These are phyloP conservation scores for Colletotrichum sidae DNA, from an alignment of 2,329 filamentous ascomycete genomes.

Conservation along the genomic window DNA sequence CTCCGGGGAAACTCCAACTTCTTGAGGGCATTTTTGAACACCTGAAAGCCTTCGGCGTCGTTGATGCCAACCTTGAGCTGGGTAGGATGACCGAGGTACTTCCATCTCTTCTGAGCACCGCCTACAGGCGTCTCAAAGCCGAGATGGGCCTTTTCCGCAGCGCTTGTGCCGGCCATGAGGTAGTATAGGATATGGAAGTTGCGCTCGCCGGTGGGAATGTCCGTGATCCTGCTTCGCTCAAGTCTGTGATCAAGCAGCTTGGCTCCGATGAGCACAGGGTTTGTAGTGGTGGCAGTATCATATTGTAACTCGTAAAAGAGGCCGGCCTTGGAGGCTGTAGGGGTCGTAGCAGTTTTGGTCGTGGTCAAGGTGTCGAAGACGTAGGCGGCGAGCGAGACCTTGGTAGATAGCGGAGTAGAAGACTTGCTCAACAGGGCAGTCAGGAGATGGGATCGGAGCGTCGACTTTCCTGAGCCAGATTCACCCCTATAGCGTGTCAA, in stretches of 20 bases:
- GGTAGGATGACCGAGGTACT: constrained; percentile 94
- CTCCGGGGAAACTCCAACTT: constrained; percentile 94
- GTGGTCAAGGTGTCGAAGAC: constrained; percentile 97
- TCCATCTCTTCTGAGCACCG: constrained; percentile 82
- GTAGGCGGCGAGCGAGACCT: constrained; percentile 92
- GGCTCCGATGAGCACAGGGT: constrained; percentile 89
- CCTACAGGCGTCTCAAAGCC: constrained; percentile 65
- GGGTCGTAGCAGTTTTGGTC: constrained; percentile 95
- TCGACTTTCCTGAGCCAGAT: constrained; percentile 96
- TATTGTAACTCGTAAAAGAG: constrained; percentile 98
- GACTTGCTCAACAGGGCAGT: constrained; percentile 89
- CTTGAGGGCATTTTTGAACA: constrained; percentile 95
- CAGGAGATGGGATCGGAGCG: constrained; percentile 88
- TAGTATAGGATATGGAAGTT: constrained; percentile 98
- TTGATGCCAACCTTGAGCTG: constrained; percentile 98
- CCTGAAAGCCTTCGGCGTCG: constrained; percentile 92
- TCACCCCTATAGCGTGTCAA: constrained; percentile 74
- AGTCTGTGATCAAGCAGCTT: constrained; percentile 94
- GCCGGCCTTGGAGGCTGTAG: constrained; percentile 94
- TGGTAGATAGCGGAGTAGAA: constrained; percentile 91
- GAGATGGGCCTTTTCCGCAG: constrained; percentile 89
- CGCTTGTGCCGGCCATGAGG: constrained; percentile 89
- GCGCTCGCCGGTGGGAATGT: constrained; percentile 93
- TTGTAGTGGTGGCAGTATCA: constrained; percentile 86
- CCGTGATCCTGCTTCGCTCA: constrained; percentile 89